Conservation (phyloP, 306 rosid genomes). For the Acacia melanoxylon region DNA sequence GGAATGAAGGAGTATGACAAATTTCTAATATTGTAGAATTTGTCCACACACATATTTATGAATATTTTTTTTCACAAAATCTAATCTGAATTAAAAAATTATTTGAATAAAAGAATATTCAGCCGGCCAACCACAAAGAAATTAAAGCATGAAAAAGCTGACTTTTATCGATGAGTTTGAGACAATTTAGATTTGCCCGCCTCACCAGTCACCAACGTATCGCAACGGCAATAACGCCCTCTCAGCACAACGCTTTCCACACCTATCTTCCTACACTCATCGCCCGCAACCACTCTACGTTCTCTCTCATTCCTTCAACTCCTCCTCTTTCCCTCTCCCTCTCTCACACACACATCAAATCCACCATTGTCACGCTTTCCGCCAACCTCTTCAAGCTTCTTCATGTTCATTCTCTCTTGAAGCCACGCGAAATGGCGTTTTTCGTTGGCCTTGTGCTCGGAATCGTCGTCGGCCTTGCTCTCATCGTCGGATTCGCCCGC, state of each 20-base stretch:
- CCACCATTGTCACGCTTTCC: not conserved
- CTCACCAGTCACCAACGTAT: not conserved
- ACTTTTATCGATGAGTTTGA: not conserved
- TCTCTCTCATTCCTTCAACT: not conserved
- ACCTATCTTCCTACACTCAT: not conserved
- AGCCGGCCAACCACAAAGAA: not conserved
- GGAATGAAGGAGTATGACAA: too few species aligned
- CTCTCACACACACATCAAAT: not conserved
- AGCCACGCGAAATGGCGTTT: slow-evolving; percentile 58
- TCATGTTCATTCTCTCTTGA: not conserved
- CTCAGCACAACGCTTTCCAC: not conserved
- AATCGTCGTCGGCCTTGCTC: slow-evolving; percentile 57
- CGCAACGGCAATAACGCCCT: not conserved
- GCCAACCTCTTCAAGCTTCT: not conserved
- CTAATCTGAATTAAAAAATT: not conserved
- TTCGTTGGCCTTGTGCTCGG: slow-evolving; percentile 72
- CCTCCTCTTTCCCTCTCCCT: not conserved
- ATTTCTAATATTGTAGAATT: too few species aligned
- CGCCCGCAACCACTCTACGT: not conserved
- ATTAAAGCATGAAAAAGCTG: not conserved
- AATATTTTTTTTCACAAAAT: not conserved
- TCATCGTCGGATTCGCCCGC: slow-evolving; percentile 63
- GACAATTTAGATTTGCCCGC: slow-evolving; percentile 15
- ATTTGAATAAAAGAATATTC: not conserved
- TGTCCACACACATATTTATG: not conserved